These are phyloP conservation scores for Tulasnella sp. DNA, from an alignment of 768 basidiomycete species.

Conservation along the genomic window DNA sequence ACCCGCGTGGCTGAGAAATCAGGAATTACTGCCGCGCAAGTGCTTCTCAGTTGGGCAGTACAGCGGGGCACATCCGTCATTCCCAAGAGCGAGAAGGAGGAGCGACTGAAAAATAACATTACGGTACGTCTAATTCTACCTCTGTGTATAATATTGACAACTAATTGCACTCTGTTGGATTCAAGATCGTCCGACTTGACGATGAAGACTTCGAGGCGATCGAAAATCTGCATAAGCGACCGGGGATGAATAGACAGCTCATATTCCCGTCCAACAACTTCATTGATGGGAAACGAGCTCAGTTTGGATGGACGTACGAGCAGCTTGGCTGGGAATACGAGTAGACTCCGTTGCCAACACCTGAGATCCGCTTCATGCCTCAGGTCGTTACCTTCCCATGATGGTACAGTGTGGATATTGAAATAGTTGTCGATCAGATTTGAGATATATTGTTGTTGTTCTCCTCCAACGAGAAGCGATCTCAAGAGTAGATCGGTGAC, in stretches of 20 bases:
- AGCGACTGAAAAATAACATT: neutral
- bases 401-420: too few relatives aligned
- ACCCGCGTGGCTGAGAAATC: slow-evolving; percentile 54
- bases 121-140: neutral
- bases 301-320: neutral
- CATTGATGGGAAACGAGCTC: neutral
- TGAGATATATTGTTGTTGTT: too few relatives aligned
- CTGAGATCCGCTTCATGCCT: neutral
- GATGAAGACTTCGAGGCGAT: slow-evolving; percentile 8
- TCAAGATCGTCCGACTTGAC: neutral
- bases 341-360: neutral
- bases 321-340: slow-evolving; percentile 5
- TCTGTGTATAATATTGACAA: neutral
- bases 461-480: too few relatives aligned
- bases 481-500: neutral
- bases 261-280: neutral
- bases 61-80: slow-evolving; percentile 73
- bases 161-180: neutral
- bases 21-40: slow-evolving; percentile 58
- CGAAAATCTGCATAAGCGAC: neutral
- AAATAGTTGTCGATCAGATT: too few relatives aligned
- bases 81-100: slow-evolving; percentile 69
- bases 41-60: slow-evolving; percentile 73
- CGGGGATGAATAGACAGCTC: slow-evolving; percentile 6
- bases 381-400: neutral